Conservation (phyloP, 2,329 filamentous ascomycete genomes). For the Fusarium tuaranense region DNA sequence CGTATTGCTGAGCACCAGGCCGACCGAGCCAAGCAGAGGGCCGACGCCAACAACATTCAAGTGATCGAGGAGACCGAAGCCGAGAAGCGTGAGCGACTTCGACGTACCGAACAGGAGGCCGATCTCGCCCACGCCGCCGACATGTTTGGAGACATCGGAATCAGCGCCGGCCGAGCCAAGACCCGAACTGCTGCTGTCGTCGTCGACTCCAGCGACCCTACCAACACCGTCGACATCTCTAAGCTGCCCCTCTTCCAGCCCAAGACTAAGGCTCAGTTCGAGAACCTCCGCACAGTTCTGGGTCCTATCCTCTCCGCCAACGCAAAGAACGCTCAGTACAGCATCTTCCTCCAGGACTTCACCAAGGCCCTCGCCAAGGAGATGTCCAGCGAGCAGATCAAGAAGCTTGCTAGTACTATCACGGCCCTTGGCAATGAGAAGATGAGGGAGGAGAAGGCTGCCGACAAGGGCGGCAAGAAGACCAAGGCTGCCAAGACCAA, state of each 20-base stretch:
- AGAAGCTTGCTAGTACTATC: constrained; percentile 89
- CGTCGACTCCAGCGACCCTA: constrained; percentile 79
- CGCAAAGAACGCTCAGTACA: constrained; percentile 90
- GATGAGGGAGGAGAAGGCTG: constrained; percentile 97
- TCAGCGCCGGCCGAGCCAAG: constrained; percentile 74
- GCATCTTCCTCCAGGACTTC: constrained; percentile 91
- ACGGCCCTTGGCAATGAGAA: constrained; percentile 97
- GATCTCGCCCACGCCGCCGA: constrained; percentile 93
- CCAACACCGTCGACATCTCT: constrained; percentile 83
- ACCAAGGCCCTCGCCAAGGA: constrained; percentile 88
- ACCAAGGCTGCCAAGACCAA: constrained; percentile 97
- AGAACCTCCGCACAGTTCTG: constrained; percentile 81
- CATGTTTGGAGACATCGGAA: constrained; percentile 82
- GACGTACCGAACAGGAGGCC: constrained; percentile 84
- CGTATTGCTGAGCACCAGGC: constrained; percentile 85
- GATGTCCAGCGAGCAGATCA: constrained; percentile 91
- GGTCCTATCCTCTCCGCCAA: constrained; percentile 80
- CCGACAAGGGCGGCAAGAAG: constrained; percentile 97
- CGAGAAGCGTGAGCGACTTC: constrained; percentile 79
- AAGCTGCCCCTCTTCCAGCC: constrained; percentile 89
- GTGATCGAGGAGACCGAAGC: constrained; percentile 80
- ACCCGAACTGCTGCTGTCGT: constrained; percentile 74
- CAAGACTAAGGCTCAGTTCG: constrained; percentile 86
- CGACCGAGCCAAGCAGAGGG: constrained; percentile 65
- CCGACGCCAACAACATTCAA: constrained; percentile 67